These are phyloP conservation scores for Pseudofabraea citricarpa DNA, from an alignment of 2,329 filamentous ascomycete genomes.

Conservation along the genomic window DNA sequence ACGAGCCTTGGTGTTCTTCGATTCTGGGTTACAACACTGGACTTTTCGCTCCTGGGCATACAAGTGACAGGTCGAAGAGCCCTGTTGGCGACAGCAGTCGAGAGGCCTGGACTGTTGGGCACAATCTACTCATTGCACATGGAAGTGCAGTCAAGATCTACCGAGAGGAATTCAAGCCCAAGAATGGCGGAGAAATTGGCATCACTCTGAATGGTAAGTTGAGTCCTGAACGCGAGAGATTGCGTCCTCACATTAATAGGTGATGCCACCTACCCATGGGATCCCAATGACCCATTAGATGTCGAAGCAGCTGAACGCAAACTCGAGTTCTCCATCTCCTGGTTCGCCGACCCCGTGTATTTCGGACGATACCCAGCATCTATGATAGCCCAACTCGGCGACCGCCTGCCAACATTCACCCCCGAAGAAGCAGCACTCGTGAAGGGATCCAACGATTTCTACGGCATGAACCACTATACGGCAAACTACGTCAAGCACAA, in stretches of 20 bases:
- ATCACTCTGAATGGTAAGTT: slow-evolving; percentile 75
- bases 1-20: slow-evolving; percentile 82
- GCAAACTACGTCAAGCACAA: slow-evolving; percentile 81
- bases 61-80: slow-evolving; percentile 68
- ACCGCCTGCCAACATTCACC: slow-evolving; percentile 71
- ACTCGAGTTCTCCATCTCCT: slow-evolving; percentile 81
- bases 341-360: slow-evolving; percentile 88
- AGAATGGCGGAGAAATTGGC: slow-evolving; percentile 71
- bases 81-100: slow-evolving; percentile 66
- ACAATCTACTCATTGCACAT: slow-evolving; percentile 76
- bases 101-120: slow-evolving; percentile 80
- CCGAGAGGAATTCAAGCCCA: slow-evolving; percentile 73
- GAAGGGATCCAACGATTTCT: slow-evolving; percentile 85
- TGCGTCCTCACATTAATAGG: slow-evolving; percentile 35
- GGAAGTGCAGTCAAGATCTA: slow-evolving; percentile 77
- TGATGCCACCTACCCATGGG: slow-evolving; percentile 79
- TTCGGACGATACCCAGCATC: slow-evolving; percentile 77
- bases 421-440: slow-evolving; percentile 69
- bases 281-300: slow-evolving; percentile 68
- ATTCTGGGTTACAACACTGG: slow-evolving; percentile 77
- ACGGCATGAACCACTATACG: slow-evolving; percentile 93
- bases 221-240: slow-evolving; percentile 2
- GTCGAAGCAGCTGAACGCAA: slow-evolving; percentile 74
- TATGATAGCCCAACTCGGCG: slow-evolving; percentile 76
- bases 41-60: slow-evolving; percentile 76